Conservation (phyloP, 2,329 filamentous ascomycete genomes). For the Aspergillus puulaauensis region DNA sequence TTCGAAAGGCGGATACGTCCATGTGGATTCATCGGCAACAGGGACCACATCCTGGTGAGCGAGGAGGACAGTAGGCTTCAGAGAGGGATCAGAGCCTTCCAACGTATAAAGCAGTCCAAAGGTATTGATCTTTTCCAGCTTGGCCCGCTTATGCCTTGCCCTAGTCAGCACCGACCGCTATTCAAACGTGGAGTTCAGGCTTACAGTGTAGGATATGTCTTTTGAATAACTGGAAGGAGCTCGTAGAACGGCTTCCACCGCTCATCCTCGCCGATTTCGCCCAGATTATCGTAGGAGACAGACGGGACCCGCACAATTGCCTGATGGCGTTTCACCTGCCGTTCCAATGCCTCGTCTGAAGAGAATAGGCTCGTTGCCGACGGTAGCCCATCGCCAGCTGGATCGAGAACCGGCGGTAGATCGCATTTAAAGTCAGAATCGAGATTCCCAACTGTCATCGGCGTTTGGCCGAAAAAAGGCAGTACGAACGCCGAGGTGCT, state of each 20-base stretch:
- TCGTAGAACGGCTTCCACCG: neutral
- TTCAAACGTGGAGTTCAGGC: neutral
- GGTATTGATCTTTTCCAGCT: neutral
- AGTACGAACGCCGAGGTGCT: neutral
- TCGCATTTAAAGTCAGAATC: neutral
- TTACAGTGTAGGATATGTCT: neutral
- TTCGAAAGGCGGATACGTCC: neutral
- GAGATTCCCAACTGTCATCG: neutral
- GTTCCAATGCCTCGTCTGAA: neutral
- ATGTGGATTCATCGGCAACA: neutral
- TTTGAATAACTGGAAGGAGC: neutral
- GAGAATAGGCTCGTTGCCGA: neutral
- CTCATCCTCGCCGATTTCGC: neutral
- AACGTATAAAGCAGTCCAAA: conserved; percentile 1
- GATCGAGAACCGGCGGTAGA: neutral
- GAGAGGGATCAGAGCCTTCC: neutral
- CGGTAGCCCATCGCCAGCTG: neutral
- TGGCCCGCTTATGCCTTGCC: neutral
- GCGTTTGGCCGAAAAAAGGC: neutral
- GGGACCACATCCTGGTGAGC: conserved; percentile 4
- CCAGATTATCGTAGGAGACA: neutral
- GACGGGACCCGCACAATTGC: neutral
- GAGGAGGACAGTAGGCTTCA: neutral
- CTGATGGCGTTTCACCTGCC: neutral
- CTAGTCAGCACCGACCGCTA: neutral